Conservation (phyloP, 495 filamentous ascomycete species). For the Daldinia caldariorum region DNA sequence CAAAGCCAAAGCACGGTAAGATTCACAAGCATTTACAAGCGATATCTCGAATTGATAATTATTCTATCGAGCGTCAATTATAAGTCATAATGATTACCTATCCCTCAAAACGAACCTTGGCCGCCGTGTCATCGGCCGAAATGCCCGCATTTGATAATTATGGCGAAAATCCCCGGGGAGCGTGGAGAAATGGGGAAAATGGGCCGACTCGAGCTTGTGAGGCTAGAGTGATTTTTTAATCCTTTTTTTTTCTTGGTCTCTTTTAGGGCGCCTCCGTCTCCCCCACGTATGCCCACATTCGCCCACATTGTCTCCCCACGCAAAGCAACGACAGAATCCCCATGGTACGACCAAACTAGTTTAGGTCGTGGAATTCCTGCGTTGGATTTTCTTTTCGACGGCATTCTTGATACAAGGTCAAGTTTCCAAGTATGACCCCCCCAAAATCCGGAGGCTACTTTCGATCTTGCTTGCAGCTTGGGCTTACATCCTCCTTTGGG, state of each 20-base stretch:
- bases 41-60: constrained; percentile 12
- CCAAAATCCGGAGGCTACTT: background rate
- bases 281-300: background rate
- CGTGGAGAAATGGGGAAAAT: background rate
- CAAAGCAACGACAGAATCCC: background rate
- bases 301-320: background rate
- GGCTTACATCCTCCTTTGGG: background rate
- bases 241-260: no score
- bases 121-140: constrained; percentile 5
- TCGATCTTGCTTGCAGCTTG: background rate
- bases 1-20: no score
- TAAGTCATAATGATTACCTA: constrained; percentile 5
- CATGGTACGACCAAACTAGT: constrained; percentile 1
- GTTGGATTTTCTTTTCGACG: background rate
- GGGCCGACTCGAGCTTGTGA: constrained; percentile 2
- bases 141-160: constrained; percentile 15
- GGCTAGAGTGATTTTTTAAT: background rate
- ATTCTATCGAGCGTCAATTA: constrained; percentile 4
- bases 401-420: background rate
- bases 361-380: background rate
- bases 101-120: constrained; percentile 1
- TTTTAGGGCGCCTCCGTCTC: background rate
- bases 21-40: background rate
- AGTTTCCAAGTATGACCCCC: background rate
- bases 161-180: constrained; percentile 11